Base-by-base conservation (phyloP, 805 yeast genomes). In the Jamesozyma rosinii region DNA sequence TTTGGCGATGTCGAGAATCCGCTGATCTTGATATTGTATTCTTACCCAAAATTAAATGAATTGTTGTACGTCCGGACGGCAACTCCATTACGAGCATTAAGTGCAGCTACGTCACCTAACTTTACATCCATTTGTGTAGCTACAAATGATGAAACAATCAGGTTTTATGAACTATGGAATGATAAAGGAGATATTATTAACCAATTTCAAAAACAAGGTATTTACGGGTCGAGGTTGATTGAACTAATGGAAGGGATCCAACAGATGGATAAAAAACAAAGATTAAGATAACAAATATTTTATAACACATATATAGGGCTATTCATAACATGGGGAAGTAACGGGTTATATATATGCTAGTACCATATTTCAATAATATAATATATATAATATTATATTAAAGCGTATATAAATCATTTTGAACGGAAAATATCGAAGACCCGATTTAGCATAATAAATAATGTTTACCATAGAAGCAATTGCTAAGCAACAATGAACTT, bases 81-180 rank as follows among this genome's bases (percentile, higher is more conserved):
- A 0, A 57, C 71, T 2, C 71, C 75, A 43, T 55, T 78, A 22
- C 68, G 95, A 49, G 79, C 81, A 0, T 58, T 87, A 31, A 74
- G 84, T 46, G 79, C 92, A 1, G 78, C 74, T 2, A 46, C 71
- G 6, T 81, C 94, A 0, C 87, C 88, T 6, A 82, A 80, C 54
- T 70, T 66, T 15, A 65, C 70, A 11, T 67, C 78, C 1, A 65
- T 88, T 0, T 82, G 90, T 46, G 77, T 83, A 1, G 89, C 92
- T 0, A 70, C 86, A 0, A 84, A 79, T 55, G 95, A 87, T 60
- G 81, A 79, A 47, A 80, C 92, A 0, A 75, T 88, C 1, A 63
- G 90, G 43, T 79, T 88, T 36, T 86, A 82, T 61, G 72, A 77
- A 40, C 49, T 87, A 5, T 88, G 95, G 95, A 65, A 75, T 37